A percentile compares a stretch with the other conserved stretches of the same genome.
These are phyloP conservation scores for Krasilnikovozyma curviuscula DNA, from an alignment of 768 basidiomycete species.

Conservation along the genomic window DNA sequence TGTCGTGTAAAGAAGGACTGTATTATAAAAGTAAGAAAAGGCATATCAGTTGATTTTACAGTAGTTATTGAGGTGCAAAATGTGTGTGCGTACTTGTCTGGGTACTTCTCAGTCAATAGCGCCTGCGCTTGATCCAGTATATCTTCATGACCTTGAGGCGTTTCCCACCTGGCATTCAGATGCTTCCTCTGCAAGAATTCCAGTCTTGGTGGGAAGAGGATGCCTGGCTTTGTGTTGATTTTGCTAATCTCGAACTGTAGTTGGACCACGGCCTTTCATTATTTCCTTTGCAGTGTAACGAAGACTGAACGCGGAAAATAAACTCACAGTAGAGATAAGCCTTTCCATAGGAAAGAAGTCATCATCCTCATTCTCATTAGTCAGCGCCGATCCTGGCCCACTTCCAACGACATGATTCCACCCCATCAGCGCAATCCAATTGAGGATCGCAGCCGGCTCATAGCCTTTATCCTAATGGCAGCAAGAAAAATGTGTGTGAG, in stretches of 20 bases:
- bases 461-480: conserved; percentile 51
- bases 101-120: too few relatives aligned
- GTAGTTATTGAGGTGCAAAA: too few relatives aligned
- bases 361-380: not conserved
- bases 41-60: too few relatives aligned
- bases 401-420: conserved; percentile 41
- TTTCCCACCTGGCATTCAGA: too few relatives aligned
- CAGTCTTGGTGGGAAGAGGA: too few relatives aligned
- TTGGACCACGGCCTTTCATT: conserved; percentile 45
- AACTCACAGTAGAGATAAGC: not conserved
- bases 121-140: too few relatives aligned
- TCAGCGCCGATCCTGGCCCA: not conserved
- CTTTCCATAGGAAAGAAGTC: not conserved
- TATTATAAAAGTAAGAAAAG: too few relatives aligned
- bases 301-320: conserved; percentile 12
- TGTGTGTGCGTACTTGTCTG: too few relatives aligned
- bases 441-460: conserved; percentile 72
- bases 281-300: conserved; percentile 18
- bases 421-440: conserved; percentile 87
- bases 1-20: too few relatives aligned
- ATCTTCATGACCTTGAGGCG: too few relatives aligned
- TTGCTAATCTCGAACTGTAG: not conserved
- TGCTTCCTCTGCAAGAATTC: too few relatives aligned
- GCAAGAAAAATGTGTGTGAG: not conserved
- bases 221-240: too few relatives aligned